A percentile compares a stretch with the other conserved stretches of the same genome.
These are phyloP conservation scores for Fusarium sterilihyphosum DNA, from an alignment of 2,329 filamentous ascomycete species.

Conservation along the genomic window DNA sequence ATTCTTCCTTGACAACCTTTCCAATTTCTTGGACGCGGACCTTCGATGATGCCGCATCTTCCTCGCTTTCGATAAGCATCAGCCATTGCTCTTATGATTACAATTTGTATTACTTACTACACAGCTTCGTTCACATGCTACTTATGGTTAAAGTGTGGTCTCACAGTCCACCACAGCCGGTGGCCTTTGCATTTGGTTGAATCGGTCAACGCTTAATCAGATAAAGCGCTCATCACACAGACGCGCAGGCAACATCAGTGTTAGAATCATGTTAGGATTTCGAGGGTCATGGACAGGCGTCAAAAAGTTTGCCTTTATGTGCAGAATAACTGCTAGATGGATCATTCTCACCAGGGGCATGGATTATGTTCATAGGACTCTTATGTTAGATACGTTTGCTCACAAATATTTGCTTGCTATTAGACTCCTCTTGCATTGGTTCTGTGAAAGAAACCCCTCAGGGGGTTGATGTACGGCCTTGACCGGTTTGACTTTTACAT, in stretches of 20 bases:
- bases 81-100: conserved; percentile 48
- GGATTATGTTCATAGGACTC: conserved; percentile 29
- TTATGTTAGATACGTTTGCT: conserved; percentile 33
- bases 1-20: conserved; percentile 16
- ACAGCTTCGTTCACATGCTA: conserved; percentile 22
- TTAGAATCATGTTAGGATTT: conserved; percentile 43
- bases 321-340: conserved; percentile 12
- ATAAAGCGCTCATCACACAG: conserved; percentile 15
- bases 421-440: background rate
- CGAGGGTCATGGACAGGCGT: conserved; percentile 31
- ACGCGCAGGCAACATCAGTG: conserved; percentile 25
- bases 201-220: background rate
- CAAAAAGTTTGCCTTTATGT: conserved; percentile 10
- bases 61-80: conserved; percentile 40
- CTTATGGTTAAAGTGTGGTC: conserved; percentile 6
- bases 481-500: background rate
- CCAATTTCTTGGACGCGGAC: conserved; percentile 7
- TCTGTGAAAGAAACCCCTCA: background rate
- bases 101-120: conserved; percentile 41
- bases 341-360: conserved; percentile 11
- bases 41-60: conserved; percentile 1
- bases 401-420: conserved; percentile 20
- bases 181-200: conserved; percentile 14
- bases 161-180: background rate
- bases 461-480: background rate